Percentiles rank a stretch among this genome's conserved stretches.
These are phyloP conservation scores for Beta lomatogona DNA, from an alignment of 179 eudicot species.

Conservation along the genomic window DNA sequence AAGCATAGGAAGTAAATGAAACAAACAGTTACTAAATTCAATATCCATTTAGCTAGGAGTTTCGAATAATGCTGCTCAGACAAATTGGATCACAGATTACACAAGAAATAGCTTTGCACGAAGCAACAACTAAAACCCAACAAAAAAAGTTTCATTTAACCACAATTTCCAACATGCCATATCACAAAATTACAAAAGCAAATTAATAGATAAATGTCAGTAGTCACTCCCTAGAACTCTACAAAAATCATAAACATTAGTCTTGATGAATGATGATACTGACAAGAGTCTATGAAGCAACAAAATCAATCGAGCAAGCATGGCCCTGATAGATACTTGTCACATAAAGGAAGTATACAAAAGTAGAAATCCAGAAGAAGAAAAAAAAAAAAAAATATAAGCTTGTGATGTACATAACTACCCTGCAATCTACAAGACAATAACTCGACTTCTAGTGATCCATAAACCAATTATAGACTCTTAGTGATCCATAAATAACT, in stretches of 20 bases:
- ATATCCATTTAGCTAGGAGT: neutral
- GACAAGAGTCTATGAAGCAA: neutral
- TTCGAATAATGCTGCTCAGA: neutral
- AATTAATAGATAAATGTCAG: neutral
- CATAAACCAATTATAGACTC: neutral
- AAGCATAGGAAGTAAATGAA: neutral
- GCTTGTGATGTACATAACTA: neutral
- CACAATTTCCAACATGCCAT: neutral
- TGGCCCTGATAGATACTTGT: neutral
- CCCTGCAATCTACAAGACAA: neutral
- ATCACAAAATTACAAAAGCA: neutral
- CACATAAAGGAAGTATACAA: neutral
- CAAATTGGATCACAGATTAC: neutral
- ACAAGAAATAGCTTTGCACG: neutral
- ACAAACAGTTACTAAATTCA: neutral
- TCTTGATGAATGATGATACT: neutral
- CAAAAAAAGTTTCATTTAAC: neutral
- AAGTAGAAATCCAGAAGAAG: neutral
- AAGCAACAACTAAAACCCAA: neutral
- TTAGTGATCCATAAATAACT: neutral
- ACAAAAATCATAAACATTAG: neutral
- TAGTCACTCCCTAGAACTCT: neutral
- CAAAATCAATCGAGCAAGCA: neutral
- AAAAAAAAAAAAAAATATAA: neutral
- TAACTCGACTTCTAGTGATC: neutral